Evolutionary conservation across 2,329 filamentous ascomycete genomes (phyloP).

Genomic region (Talaromyces sp.): DNA sequence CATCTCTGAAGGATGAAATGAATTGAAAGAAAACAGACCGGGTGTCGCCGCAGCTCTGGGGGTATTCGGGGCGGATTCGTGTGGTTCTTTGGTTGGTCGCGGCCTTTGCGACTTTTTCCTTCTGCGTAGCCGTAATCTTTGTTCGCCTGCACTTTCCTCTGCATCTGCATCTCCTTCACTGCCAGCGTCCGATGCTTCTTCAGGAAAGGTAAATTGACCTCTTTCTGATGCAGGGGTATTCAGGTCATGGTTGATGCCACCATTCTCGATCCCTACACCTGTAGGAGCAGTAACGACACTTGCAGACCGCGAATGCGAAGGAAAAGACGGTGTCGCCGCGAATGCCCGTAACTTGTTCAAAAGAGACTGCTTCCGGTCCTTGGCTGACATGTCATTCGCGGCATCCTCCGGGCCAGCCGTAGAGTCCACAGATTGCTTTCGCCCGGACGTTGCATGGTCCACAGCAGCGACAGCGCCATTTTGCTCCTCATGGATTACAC

Average conservation of each 20-base stretch:
- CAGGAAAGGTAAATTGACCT: constrained; percentile 51
- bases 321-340: constrained; percentile 53
- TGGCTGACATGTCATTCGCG: constrained; percentile 51
- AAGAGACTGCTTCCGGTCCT: constrained; percentile 61
- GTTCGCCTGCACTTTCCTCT: constrained; percentile 82
- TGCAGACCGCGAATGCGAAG: constrained; percentile 49
- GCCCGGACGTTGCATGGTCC: constrained; percentile 47
- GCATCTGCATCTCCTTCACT: constrained; percentile 75
- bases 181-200: constrained; percentile 56
- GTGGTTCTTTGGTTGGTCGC: constrained; percentile 54
- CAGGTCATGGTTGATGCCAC: constrained; percentile 29
- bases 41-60: constrained; percentile 47
- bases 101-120: constrained; percentile 65
- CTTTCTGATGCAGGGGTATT: constrained; percentile 50
- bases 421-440: constrained; percentile 57
- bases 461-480: constrained; percentile 20
- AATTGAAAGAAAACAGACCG: constrained; percentile 44
- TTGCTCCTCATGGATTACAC: not conserved
- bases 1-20: constrained; percentile 38
- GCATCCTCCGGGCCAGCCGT: constrained; percentile 62
- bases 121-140: constrained; percentile 53
- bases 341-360: constrained; percentile 77
- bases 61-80: constrained; percentile 64
- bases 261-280: constrained; percentile 39
- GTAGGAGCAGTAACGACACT: constrained; percentile 46